These are phyloP conservation scores for Arthrinium puccinioides DNA, from an alignment of 2,329 filamentous ascomycete genomes.

Conservation along the genomic window DNA sequence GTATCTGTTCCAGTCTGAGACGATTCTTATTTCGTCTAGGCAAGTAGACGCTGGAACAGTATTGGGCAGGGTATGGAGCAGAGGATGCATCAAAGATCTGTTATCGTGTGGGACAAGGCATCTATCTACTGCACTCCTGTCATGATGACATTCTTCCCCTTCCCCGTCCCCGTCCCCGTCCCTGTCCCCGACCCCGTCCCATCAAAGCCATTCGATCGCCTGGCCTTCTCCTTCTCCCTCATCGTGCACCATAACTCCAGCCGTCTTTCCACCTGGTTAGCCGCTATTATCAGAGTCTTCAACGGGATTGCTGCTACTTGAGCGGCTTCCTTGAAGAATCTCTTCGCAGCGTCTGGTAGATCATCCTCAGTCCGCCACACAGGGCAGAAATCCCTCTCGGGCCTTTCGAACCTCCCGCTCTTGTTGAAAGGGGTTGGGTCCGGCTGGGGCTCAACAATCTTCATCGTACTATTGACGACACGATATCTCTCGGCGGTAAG, in stretches of 20 bases:
- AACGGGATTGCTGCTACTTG: constrained; percentile 27
- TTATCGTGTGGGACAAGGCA: too few relatives aligned
- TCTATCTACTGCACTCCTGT: too few relatives aligned
- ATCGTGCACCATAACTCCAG: constrained; percentile 25
- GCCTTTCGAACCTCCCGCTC: not conserved
- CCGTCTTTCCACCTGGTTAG: constrained; percentile 27
- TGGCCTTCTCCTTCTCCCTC: constrained; percentile 16
- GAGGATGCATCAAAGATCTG: too few relatives aligned
- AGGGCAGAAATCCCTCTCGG: constrained; percentile 19
- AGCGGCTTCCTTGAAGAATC: constrained; percentile 35
- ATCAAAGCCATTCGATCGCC: too few relatives aligned
- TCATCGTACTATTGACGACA: constrained; percentile 11
- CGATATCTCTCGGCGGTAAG: constrained; percentile 12
- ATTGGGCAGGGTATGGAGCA: too few relatives aligned
- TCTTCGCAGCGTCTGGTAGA: constrained; percentile 30
- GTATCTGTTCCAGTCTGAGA: too few relatives aligned
- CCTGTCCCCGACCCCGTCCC: too few relatives aligned
- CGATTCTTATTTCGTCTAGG: too few relatives aligned
- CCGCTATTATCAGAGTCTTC: constrained; percentile 25
- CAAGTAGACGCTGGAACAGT: too few relatives aligned
- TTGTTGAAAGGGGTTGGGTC: constrained; percentile 5
- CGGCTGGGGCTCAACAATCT: constrained; percentile 6
- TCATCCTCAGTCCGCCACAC: constrained; percentile 30
- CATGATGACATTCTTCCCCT: too few relatives aligned
- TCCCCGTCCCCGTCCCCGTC: too few relatives aligned